These are phyloP conservation scores for Uronychia binucleata DNA, from an alignment of 73 alveolate species.

Conservation along the genomic window DNA sequence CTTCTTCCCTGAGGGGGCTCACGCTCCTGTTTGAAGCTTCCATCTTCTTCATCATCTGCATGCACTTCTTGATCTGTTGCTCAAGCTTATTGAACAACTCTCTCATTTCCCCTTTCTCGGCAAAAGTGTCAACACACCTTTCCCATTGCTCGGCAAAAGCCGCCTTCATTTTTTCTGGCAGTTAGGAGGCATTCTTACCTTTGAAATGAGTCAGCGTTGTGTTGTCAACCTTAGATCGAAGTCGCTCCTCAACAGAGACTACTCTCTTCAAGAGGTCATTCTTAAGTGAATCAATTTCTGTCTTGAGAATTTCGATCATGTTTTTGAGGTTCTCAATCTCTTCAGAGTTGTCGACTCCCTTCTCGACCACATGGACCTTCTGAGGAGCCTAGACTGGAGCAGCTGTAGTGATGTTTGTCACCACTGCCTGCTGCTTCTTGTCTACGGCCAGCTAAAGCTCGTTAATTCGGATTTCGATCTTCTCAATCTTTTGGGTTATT, in stretches of 20 bases:
- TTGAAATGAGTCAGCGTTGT: neutral
- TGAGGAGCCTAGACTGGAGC: constrained; percentile 1
- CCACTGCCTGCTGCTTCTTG: neutral
- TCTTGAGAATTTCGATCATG: neutral
- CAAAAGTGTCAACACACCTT: constrained; percentile 59
- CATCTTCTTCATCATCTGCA: constrained; percentile 15
- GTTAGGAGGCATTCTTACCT: constrained; percentile 21
- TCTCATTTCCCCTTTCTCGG: constrained; percentile 86
- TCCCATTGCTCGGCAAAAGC: constrained; percentile 15
- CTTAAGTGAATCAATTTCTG: constrained; percentile 25
- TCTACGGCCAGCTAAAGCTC: neutral
- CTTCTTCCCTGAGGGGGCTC: constrained; percentile 57
- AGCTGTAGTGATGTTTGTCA: neutral
- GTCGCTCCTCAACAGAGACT: neutral
- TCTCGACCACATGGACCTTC: neutral
- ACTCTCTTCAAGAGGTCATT: constrained; percentile 45
- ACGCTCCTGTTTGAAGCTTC: neutral
- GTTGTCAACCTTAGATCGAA: neutral
- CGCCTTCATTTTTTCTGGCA: constrained; percentile 71
- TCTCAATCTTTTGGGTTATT: neutral
- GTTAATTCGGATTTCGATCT: neutral
- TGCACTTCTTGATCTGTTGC: constrained; percentile 63
- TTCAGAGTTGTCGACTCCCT: neutral
- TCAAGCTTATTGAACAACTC: constrained; percentile 78
- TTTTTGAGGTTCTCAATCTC: neutral